Evolutionary conservation across 1,284 basidiomycete species (phyloP), one percentile per base, ranked within the genome.

Genomic region (Ustilago sp.): DNA sequence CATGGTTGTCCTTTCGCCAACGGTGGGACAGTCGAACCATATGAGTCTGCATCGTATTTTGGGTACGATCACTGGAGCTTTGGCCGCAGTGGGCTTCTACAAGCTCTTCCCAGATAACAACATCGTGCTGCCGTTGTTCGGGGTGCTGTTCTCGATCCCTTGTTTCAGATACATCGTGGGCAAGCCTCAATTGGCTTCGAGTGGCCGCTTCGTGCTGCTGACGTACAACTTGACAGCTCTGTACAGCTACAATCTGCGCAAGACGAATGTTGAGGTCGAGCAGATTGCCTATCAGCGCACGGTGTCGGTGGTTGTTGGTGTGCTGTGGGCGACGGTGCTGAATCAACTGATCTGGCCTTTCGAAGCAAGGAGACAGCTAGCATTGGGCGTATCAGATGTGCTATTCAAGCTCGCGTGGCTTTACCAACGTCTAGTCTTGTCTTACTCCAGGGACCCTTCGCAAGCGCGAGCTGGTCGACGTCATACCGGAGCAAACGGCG

Each of bases 271-370:
- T 4, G 90, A 91, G 2, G 92, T 94, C 0, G 83, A 91, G 39
- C 87, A 90, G 45, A 91, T 97, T 55, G 95, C 94, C 0, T 88
- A 90, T 51, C 90, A 91, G 80, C 91, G 95, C 60, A 92, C 92
- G 0, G 83, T 92, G 4, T 90, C 94, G 28, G 95, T 99, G n/a
- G 92, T 90, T 0, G 89, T 90, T 7, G 95, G 95, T 15, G 94
- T 96, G 0, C 85, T 95, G 0, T 98, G 93, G 92, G 95, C 94
- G 0, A 90, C 91, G 3, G 86, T 97, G 34, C 91, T 98, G 13
- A 95, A 93, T 7, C 89, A 93, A 54, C 92, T 93, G 74, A 94
- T 95, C 91, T 98, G 95, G 95, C 95, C 96, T 1, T 91, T 93
- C 23, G 95, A 97, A 83, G 95, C 95, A 0, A 88, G 95, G 59